Evolutionary conservation across 31 red algal genomes (phyloP).

Genomic region (Porphyra umbilicalis): DNA sequence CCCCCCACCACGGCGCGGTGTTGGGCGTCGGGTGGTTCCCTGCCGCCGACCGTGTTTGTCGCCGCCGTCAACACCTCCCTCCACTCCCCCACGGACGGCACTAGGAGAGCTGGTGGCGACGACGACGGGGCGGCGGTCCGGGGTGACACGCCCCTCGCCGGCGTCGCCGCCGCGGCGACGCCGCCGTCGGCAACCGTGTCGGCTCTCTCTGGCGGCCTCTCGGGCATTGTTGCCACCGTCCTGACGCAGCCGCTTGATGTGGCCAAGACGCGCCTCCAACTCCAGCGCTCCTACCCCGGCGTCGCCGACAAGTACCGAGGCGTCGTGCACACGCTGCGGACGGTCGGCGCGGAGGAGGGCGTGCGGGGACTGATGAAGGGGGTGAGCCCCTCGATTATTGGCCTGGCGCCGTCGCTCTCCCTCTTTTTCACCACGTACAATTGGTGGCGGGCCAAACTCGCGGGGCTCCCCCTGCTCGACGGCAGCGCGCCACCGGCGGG

Average conservation of each 20-base stretch:
- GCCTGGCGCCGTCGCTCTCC: neutral
- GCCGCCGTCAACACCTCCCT: too few species aligned
- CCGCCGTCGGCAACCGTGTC: neutral
- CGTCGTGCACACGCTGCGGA: constrained; percentile 40
- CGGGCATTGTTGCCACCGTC: constrained; percentile 76
- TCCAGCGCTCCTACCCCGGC: constrained; percentile 18
- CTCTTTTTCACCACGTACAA: neutral
- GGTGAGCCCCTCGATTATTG: neutral
- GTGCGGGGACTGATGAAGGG: constrained; percentile 13
- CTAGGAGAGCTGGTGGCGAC: neutral
- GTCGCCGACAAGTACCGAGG: constrained; percentile 24
- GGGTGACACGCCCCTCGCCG: neutral
- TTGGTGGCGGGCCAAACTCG: neutral
- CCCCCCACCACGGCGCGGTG: too few species aligned
- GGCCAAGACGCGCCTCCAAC: constrained; percentile 79
- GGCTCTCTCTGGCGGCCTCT: constrained; percentile 37
- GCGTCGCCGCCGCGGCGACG: neutral
- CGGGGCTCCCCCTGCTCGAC: neutral
- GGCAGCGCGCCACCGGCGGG: neutral
- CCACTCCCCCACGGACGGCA: too few species aligned
- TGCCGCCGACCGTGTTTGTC: too few species aligned
- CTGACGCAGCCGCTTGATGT: constrained; percentile 82
- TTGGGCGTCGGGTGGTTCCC: too few species aligned
- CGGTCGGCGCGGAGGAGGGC: constrained; percentile 65
- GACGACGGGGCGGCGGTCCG: neutral